Evolutionary conservation across 192 early-diverging fungal genomes (phyloP).

Genomic region (Podila epicladia): DNA sequence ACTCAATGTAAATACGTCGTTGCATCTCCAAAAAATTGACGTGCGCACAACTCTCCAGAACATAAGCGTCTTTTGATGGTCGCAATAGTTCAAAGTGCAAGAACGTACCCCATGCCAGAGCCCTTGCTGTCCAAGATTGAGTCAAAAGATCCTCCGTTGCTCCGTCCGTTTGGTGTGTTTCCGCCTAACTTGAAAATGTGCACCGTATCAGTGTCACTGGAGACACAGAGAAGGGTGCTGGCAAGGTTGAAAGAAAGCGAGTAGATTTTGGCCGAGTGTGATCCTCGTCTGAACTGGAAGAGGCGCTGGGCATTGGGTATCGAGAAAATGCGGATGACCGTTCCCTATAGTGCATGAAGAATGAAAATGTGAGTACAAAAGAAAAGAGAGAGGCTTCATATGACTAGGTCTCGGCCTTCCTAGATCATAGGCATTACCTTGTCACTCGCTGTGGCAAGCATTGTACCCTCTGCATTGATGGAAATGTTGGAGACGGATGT

Average conservation of each 20-base stretch:
- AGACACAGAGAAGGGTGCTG: constrained; percentile 79
- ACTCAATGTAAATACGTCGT: background rate
- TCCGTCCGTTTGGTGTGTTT: constrained; percentile 12
- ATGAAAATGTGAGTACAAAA: background rate
- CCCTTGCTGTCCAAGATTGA: constrained; percentile 8
- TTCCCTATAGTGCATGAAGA: constrained; percentile 66
- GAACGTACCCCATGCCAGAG: constrained; percentile 30
- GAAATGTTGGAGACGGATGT: constrained; percentile 84
- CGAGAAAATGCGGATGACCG: constrained; percentile 95
- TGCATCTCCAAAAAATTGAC: no score
- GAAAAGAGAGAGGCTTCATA: constrained; percentile 4
- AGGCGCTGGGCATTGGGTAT: constrained; percentile 87
- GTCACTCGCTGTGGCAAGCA: constrained; percentile 95
- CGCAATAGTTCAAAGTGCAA: background rate
- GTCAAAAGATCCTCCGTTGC: constrained; percentile 25
- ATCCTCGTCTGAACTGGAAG: constrained; percentile 94
- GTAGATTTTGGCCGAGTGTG: constrained; percentile 91
- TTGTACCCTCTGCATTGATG: constrained; percentile 91
- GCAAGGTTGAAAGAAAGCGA: constrained; percentile 88
- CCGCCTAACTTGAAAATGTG: constrained; percentile 85
- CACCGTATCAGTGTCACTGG: constrained; percentile 94
- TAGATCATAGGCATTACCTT: constrained; percentile 68
- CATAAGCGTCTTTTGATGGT: background rate
- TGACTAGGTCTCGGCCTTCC: background rate
- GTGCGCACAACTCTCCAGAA: background rate